Evolutionary conservation across 1,284 basidiomycete genomes (phyloP).

Genomic region (Agaricales sp.): DNA sequence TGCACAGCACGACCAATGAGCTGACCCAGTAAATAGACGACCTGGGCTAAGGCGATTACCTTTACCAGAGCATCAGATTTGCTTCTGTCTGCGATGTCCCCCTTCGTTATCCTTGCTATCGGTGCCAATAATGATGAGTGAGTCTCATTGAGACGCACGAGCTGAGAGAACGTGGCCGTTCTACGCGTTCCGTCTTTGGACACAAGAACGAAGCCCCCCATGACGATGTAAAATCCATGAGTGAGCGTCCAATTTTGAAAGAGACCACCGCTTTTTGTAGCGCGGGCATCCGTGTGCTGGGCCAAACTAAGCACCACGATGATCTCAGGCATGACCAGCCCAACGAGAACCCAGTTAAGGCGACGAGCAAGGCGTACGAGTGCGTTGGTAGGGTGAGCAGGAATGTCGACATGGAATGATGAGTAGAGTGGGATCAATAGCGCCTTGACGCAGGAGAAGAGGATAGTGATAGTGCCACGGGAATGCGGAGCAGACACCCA

Average conservation of each 20-base stretch:
- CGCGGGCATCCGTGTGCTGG: not conserved
- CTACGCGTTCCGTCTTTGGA: not conserved
- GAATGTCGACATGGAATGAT: not conserved
- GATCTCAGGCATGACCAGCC: not conserved
- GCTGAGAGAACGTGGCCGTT: not conserved
- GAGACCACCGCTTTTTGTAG: not conserved
- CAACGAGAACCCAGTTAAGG: not conserved
- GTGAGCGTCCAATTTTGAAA: not conserved
- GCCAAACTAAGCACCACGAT: not conserved
- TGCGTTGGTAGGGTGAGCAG: not conserved
- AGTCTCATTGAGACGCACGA: not conserved
- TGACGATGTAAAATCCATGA: not conserved
- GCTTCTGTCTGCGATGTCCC: slow-evolving; percentile 6
- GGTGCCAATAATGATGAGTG: not conserved
- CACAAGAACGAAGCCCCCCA: slow-evolving; percentile 1
- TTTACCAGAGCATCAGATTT: slow-evolving; percentile 6
- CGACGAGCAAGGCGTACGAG: not conserved
- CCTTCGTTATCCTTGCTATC: not conserved
- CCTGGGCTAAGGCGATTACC: slow-evolving; percentile 3
- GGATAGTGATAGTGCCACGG: slow-evolving; percentile 1
- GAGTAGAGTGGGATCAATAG: not conserved
- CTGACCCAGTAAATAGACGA: slow-evolving; percentile 4
- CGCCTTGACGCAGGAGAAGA: not conserved
- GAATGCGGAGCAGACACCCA: not conserved
- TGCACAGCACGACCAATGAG: not conserved